Evolutionary conservation across 1,284 basidiomycete species (phyloP), one percentile per base, ranked within the genome.

Genomic region (Stygiomarasmius scandens): DNA sequence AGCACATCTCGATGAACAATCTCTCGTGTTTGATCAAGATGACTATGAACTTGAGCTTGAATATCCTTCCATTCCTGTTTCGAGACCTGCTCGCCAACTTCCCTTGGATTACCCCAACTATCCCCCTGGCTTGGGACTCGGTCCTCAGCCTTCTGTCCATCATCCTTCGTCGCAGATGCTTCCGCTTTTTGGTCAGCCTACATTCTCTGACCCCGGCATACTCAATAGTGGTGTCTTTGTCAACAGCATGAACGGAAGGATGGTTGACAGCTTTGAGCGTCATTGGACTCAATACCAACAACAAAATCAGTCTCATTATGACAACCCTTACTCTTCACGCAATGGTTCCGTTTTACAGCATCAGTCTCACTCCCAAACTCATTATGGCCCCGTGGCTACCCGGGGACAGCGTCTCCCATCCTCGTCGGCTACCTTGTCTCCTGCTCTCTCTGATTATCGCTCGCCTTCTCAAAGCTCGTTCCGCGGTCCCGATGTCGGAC

Each of bases 261-360:
- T 78, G 52, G 59, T 71, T 14, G 74, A 78, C 58, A 74, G 70
- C 54, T 66, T 74, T 24, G 75, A 77, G 50, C 74, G 76, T 48
- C 72, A 72, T 58, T 77, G 76, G 64, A 73, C 74, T 49, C 60
- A 52, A 20, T 58, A 49, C 29, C 55, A 49, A 34, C 54, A 47
- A 23, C 52, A 52, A 41, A 29, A 51, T 20, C 16, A 22, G 34
- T 20, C 19, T 27, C 22, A 49, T 25, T 51, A 50, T 44, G 47
- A 12, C 22, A 34, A 56, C 16, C 41, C 23, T 2, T 27, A 23
- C 16, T 43, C 36, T 51, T 41, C 48, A 14, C 32, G 14, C n/a
- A 41, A 19, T 16, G n/a, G n/a, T 19, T 16, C 38, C n/a, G 8
- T 19, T 41, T 5, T 41, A 4, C 38, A 41, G 11, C 38, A 41